Base-by-base conservation (phyloP, 192 early-diverging fungal species). In the Spinellus fusiger region DNA sequence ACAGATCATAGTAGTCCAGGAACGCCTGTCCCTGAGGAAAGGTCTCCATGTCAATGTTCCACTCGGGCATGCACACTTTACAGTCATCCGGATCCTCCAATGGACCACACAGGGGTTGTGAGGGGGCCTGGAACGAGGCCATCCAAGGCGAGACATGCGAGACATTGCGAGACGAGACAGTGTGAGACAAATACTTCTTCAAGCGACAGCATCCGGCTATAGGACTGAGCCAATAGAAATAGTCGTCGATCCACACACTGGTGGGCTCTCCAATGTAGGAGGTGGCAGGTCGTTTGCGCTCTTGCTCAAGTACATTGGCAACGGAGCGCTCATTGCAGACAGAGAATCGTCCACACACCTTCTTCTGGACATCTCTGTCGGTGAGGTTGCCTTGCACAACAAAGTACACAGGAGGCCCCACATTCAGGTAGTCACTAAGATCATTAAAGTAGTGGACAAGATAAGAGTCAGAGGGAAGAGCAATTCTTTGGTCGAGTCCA, bases 391-490 rank as follows among this genome's bases (percentile, higher is more conserved):
- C 67, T 49, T 79, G 73, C 23, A 78, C 68, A 8, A 86, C 80
- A 70, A 85, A 86, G 49, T 86, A 86, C 6, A 86, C 83, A 1
- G 85, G 85, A 7, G 85, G 85, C 8, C 85, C 85, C 0, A 80
- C 75, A 27, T 73, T 66, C 49, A 86, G 85, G 56, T 86, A 85
- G 5, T 56, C 40, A 40, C 81, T 83, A 32, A 86, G 61, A 33
- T 77, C 77, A 29, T 85, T 79, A 56, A 86, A 86, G 63, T 83
- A 86, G 23, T 74, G 66, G 13, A 86, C 78, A 48, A 86, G 65
- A 58, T 86, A 83, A 10, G 85, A 86, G 57, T 86, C 85, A 7
- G 68, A 66, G 0, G 85, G 85, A 5, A 86, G 33, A 5, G 85
- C 85, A 35, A 81, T 65, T 7, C 85, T 66, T 70, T 86, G 85